phyloP scores from a whole-genome alignment of 345 rosid species.

The Hibiscus mutabilis region DNA sequence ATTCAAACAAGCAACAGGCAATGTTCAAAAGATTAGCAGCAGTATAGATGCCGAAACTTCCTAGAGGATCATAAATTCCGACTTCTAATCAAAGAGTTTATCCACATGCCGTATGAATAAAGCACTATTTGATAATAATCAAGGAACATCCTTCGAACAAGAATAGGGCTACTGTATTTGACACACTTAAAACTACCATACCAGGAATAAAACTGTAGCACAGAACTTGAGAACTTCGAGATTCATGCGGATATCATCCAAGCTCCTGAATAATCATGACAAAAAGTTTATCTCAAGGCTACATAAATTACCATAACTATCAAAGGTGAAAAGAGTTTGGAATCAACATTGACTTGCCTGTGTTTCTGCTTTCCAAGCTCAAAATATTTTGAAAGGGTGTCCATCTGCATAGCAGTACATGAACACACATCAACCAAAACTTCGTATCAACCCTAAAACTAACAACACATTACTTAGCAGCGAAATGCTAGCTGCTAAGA shows the following conservation, averaged over 20 bases:
- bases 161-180: neutral
- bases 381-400: constrained; percentile 73
- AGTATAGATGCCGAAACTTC: neutral
- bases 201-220: constrained; percentile 91
- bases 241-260: constrained; percentile 89
- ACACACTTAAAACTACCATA: constrained; percentile 21
- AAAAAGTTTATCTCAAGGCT: neutral
- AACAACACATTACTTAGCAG: neutral
- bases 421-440: neutral
- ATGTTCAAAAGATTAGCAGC: neutral
- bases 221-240: constrained; percentile 89
- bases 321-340: neutral
- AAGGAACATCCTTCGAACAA: neutral
- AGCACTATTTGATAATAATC: neutral
- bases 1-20: neutral
- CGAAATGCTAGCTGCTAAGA: neutral
- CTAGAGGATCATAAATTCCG: neutral
- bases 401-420: constrained; percentile 51
- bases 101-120: neutral
- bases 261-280: constrained; percentile 55
- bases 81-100: neutral
- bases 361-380: constrained; percentile 80
- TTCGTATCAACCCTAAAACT: neutral
- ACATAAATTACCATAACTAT: constrained; percentile 10
- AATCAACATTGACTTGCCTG: constrained; percentile 27